A percentile compares a stretch with the other conserved stretches of the same genome.
Evolutionary conservation across 305 asterid genomes (phyloP).

Genomic region (Fraxinus latifolia): DNA sequence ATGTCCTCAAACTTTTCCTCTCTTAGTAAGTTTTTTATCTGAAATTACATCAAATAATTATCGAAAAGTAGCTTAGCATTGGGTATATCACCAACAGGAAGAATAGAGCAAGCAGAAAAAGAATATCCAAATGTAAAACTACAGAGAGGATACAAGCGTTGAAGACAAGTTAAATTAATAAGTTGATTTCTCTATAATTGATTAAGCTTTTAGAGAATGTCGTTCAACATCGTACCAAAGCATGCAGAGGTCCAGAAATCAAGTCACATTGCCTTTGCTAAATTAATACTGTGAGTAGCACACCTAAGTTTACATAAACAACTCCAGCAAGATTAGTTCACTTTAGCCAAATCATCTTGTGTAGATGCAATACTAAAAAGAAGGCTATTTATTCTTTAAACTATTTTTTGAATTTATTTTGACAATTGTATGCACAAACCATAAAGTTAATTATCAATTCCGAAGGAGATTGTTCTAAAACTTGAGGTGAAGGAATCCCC

Average conservation of each 20-base stretch:
- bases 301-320: background rate
- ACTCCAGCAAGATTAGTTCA: background rate
- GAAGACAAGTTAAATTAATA: background rate
- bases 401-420: background rate
- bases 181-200: background rate
- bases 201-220: background rate
- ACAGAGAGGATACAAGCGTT: background rate
- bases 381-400: background rate
- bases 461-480: no score
- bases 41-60: background rate
- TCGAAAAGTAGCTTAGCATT: background rate
- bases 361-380: background rate
- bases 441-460: background rate
- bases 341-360: background rate
- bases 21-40: conserved; percentile 71
- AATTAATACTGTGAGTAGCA: background rate
- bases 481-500: background rate
- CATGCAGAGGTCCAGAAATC: background rate
- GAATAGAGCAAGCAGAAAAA: background rate
- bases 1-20: conserved; percentile 66
- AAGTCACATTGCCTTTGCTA: background rate
- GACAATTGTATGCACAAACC: background rate
- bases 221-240: background rate
- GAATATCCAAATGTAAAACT: background rate
- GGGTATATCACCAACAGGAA: background rate